Percentiles rank a stretch among this genome's conserved stretches.
Evolutionary conservation across 805 yeast species (phyloP).

Genomic region (Wickerhamomyces bisporus): DNA sequence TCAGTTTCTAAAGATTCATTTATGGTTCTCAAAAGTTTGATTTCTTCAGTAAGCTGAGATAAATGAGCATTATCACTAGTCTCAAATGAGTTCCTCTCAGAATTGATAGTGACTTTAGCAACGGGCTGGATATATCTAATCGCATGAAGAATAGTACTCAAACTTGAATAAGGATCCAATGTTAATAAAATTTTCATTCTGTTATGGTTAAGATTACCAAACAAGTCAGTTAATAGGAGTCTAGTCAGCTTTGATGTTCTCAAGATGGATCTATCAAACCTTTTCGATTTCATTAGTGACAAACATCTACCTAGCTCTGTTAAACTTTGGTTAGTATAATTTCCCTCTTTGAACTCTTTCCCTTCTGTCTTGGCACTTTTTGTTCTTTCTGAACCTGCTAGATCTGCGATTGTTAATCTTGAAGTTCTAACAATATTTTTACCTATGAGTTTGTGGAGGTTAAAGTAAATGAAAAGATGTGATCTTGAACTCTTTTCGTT

Average conservation of each 20-base stretch:
- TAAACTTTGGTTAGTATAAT: constrained; percentile 43
- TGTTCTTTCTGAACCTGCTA: constrained; percentile 50
- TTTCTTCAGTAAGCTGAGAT: constrained; percentile 14
- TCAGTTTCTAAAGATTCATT: constrained; percentile 19
- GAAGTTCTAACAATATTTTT: constrained; percentile 22
- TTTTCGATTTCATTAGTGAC: constrained; percentile 33
- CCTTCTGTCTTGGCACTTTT: constrained; percentile 42
- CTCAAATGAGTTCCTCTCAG: constrained; percentile 19
- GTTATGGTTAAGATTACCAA: constrained; percentile 16
- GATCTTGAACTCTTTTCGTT: constrained; percentile 44
- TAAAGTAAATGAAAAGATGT: constrained; percentile 45
- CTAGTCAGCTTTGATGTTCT: constrained; percentile 46
- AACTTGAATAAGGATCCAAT: constrained; percentile 20
- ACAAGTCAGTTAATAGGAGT: constrained; percentile 40
- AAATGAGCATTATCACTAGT: constrained; percentile 5
- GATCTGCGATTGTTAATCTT: constrained; percentile 43
- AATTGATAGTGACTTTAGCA: constrained; percentile 16
- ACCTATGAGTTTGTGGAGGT: constrained; percentile 28
- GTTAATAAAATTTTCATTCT: constrained; percentile 22
- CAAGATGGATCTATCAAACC: constrained; percentile 36
- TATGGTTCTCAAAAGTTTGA: constrained; percentile 13
- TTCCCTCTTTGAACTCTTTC: constrained; percentile 40
- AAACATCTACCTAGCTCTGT: constrained; percentile 47
- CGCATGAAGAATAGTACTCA: constrained; percentile 20
- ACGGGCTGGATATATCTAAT: constrained; percentile 25